Percentiles rank a stretch among this genome's conserved stretches.
Conservation (phyloP, 306 rosid genomes). For the Sesbania bispinosa region DNA sequence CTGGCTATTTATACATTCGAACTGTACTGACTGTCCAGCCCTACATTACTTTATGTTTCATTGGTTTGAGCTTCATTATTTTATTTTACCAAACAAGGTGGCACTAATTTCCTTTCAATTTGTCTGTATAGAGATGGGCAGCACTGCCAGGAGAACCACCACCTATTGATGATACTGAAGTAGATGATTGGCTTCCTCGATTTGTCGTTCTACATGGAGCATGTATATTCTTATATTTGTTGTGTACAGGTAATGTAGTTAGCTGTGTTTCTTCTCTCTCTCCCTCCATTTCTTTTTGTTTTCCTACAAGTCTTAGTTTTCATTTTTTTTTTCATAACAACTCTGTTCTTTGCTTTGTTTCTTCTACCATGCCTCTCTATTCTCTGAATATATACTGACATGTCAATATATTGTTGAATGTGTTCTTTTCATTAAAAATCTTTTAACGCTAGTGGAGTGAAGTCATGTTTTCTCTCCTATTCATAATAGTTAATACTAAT, state of each 20-base stretch:
- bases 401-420: not conserved
- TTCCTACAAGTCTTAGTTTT: too few species aligned
- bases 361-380: not conserved
- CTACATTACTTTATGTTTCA: not conserved
- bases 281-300: not conserved
- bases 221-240: constrained; percentile 66
- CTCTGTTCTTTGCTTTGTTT: not conserved
- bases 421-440: not conserved
- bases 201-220: constrained; percentile 76
- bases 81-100: not conserved
- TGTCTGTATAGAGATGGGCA: constrained; percentile 62
- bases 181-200: constrained; percentile 95
- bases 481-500: too few species aligned
- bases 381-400: not conserved
- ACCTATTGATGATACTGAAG: constrained; percentile 67
- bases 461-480: too few species aligned
- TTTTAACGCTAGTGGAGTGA: not conserved
- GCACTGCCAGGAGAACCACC: constrained; percentile 86
- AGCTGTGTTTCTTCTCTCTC: constrained; percentile 1
- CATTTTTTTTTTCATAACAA: too few species aligned
- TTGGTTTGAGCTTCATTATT: not conserved
- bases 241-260: constrained; percentile 58
- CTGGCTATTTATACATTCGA: constrained; percentile 88
- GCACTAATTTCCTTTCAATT: not conserved
- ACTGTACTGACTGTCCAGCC: constrained; percentile 51